Evolutionary conservation across 768 basidiomycete species (phyloP).

Genomic region (Polyporus arcularius): DNA sequence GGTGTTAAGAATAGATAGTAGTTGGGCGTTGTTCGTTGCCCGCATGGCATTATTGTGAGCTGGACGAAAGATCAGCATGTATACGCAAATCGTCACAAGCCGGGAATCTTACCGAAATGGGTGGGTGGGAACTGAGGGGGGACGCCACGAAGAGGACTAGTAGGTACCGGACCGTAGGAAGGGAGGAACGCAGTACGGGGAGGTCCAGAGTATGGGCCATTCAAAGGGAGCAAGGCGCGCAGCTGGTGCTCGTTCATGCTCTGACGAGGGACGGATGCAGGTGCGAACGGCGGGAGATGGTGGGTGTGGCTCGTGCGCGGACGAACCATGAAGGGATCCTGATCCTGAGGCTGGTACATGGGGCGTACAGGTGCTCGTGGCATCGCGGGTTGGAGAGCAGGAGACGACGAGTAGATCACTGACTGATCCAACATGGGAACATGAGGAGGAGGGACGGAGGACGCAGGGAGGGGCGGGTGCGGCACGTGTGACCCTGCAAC

Average conservation of each 20-base stretch:
- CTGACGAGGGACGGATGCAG: slow-evolving; percentile 32
- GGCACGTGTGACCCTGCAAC: background rate
- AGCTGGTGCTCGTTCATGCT: slow-evolving; percentile 57
- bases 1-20: slow-evolving; percentile 33
- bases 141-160: slow-evolving; percentile 7
- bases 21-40: slow-evolving; percentile 27
- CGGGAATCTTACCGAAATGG: slow-evolving; percentile 5
- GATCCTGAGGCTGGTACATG: slow-evolving; percentile 17
- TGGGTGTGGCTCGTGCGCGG: slow-evolving; percentile 39
- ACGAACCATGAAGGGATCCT: slow-evolving; percentile 35
- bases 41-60: slow-evolving; percentile 15
- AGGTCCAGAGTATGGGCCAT: slow-evolving; percentile 3
- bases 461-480: slow-evolving; percentile 15
- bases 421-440: slow-evolving; percentile 23
- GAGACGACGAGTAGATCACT: slow-evolving; percentile 38
- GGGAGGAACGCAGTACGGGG: background rate
- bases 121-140: slow-evolving; percentile 11
- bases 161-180: slow-evolving; percentile 6
- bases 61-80: background rate
- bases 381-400: slow-evolving; percentile 1
- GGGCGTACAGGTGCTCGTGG: slow-evolving; percentile 2
- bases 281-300: slow-evolving; percentile 23
- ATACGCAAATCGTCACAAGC: background rate
- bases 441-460: slow-evolving; percentile 32
- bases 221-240: slow-evolving; percentile 38